Evolutionary conservation across 208 protist species (phyloP).

Genomic region (Crithidia acanthocephali): DNA sequence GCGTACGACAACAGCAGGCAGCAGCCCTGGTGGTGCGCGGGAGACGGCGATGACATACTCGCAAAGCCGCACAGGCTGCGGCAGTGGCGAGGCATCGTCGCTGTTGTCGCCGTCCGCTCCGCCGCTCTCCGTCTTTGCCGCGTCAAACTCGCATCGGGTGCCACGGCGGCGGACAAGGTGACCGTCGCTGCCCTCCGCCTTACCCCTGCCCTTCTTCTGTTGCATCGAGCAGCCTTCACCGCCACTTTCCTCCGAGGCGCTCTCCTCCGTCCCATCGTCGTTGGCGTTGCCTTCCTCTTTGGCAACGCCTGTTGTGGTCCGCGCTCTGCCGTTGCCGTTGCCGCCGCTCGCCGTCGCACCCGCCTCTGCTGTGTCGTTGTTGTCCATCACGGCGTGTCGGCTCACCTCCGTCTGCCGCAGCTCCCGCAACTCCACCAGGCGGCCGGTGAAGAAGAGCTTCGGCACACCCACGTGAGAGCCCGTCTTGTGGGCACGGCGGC

Average conservation of each 20-base stretch:
- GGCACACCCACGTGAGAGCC: constrained; percentile 16
- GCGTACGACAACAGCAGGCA: constrained; percentile 27
- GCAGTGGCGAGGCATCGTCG: neutral
- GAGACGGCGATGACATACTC: constrained; percentile 21
- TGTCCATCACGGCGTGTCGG: constrained; percentile 2
- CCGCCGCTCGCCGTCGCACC: too few relatives aligned
- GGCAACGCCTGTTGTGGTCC: neutral
- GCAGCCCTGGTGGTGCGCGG: neutral
- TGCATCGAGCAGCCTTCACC: neutral
- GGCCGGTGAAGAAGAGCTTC: constrained; percentile 40
- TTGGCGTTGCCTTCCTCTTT: neutral
- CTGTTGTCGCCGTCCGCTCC: neutral
- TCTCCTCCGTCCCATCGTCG: neutral
- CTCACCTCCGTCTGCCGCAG: constrained; percentile 3
- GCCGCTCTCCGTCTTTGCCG: neutral
- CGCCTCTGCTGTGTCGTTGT: neutral
- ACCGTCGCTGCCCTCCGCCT: neutral
- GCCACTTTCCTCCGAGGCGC: neutral
- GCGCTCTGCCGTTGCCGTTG: neutral
- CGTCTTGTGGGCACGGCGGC: neutral
- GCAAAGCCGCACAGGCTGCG: constrained; percentile 1
- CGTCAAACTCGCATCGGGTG: constrained; percentile 13
- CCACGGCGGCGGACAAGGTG: neutral
- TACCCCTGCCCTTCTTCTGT: neutral
- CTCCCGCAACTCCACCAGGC: constrained; percentile 24